phyloP scores from a whole-genome alignment of 2,329 filamentous ascomycete genomes.

The Penicillium hordei region DNA sequence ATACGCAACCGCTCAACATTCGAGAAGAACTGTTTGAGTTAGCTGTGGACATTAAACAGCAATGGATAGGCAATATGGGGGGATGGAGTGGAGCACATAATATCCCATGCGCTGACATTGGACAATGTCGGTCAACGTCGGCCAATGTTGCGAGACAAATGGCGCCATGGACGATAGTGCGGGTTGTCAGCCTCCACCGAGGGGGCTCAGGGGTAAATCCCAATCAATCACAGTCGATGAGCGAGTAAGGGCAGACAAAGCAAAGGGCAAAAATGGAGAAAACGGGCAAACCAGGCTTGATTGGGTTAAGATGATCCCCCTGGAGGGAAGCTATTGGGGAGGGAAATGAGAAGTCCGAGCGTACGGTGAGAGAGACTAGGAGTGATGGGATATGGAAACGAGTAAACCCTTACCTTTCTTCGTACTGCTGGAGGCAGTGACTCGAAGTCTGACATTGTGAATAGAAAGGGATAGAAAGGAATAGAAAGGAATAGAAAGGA shows the following conservation, averaged over 20 bases:
- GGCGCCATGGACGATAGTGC: slow-evolving; percentile 18
- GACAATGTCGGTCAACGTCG: neutral
- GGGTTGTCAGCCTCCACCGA: slow-evolving; percentile 10
- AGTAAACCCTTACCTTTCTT: slow-evolving; percentile 55
- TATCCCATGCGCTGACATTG: slow-evolving; percentile 6
- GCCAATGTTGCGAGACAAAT: slow-evolving; percentile 7
- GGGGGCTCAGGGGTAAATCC: slow-evolving; percentile 15
- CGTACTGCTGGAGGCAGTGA: slow-evolving; percentile 56
- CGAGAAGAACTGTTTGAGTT: slow-evolving; percentile 40
- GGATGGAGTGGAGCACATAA: slow-evolving; percentile 4
- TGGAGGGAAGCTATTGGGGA: slow-evolving; percentile 13
- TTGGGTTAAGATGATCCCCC: slow-evolving; percentile 6
- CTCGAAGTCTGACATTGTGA: slow-evolving; percentile 43
- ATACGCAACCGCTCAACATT: slow-evolving; percentile 42
- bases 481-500: neutral
- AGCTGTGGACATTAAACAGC: slow-evolving; percentile 15
- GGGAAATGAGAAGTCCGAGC: neutral
- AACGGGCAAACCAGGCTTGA: neutral
- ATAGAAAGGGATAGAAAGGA: neutral
- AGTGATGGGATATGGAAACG: neutral
- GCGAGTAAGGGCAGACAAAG: neutral
- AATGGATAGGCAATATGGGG: slow-evolving; percentile 10
- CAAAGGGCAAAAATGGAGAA: neutral
- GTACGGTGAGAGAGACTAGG: neutral
- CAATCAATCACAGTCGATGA: neutral